Conservation (phyloP, 345 rosid genomes). For the Euphorbia lathyris region DNA sequence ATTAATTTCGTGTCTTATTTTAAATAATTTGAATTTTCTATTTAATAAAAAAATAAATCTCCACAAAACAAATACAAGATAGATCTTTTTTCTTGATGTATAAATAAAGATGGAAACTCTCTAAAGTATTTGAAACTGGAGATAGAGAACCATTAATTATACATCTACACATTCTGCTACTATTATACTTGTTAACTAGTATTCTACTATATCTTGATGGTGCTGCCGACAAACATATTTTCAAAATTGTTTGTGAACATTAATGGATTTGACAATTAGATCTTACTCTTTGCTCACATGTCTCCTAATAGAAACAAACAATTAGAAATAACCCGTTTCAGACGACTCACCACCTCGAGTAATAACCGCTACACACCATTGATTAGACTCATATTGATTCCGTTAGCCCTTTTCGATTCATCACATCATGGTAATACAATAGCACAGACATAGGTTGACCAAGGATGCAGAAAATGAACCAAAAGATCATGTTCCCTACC, state of each 20-base stretch:
- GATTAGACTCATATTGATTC: constrained; percentile 11
- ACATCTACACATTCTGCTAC: background rate
- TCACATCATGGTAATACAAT: constrained; percentile 87
- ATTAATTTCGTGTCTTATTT: too few species aligned
- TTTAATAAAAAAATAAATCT: too few species aligned
- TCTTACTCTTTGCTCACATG: background rate
- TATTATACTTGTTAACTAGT: background rate
- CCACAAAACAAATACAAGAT: too few species aligned
- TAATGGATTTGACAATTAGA: background rate
- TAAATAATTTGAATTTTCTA: too few species aligned
- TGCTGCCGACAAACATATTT: background rate
- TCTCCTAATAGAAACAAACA: background rate
- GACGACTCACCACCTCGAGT: background rate
- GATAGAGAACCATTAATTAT: background rate
- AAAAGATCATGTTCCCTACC: constrained; percentile 98
- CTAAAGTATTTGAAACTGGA: too few species aligned
- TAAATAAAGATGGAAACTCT: too few species aligned
- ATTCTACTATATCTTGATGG: background rate
- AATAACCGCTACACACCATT: background rate
- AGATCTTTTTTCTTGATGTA: too few species aligned
- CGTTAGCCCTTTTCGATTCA: constrained; percentile 65
- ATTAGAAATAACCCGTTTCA: background rate
- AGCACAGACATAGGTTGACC: constrained; percentile 98
- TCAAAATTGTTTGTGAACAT: constrained; percentile 12
- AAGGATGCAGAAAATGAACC: constrained; percentile 88